A percentile compares a stretch with the other conserved stretches of the same genome.
Conservation (phyloP, 2,329 filamentous ascomycete genomes). For the Lasiodiplodia sp. region DNA sequence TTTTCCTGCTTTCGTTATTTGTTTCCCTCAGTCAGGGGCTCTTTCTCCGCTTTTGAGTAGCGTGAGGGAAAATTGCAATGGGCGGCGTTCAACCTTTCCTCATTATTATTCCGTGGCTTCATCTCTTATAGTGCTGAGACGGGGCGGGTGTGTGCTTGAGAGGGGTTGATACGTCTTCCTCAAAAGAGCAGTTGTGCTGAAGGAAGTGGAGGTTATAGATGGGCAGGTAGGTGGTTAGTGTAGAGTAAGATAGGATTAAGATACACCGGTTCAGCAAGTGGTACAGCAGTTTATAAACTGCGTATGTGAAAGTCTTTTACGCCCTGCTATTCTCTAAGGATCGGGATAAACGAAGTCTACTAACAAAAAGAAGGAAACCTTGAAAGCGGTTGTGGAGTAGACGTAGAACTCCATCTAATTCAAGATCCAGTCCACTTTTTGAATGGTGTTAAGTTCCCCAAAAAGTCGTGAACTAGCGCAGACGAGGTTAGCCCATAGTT, state of each 20-base stretch:
- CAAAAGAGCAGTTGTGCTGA: not conserved
- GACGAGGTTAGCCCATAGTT: not conserved
- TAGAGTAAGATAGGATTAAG: not conserved
- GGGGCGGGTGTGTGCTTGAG: not conserved
- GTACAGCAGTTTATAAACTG: not conserved
- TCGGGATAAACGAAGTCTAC: too few species aligned
- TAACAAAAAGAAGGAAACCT: not conserved
- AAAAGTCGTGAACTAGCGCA: too few species aligned
- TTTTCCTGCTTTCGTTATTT: not conserved
- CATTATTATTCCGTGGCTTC: not conserved
- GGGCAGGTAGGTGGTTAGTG: not conserved
- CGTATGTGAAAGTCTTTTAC: not conserved
- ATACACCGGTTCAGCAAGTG: not conserved
- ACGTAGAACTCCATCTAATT: too few species aligned
- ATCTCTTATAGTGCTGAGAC: not conserved
- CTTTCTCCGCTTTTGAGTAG: constrained; percentile 2
- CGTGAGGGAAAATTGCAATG: constrained; percentile 13
- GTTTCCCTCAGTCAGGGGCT: not conserved
- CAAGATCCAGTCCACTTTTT: too few species aligned
- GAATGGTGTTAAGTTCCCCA: too few species aligned
- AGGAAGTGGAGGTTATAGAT: not conserved
- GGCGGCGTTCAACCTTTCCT: constrained; percentile 10
- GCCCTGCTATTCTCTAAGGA: not conserved
- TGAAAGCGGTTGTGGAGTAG: too few species aligned
- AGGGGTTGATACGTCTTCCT: not conserved